Base-by-base conservation (phyloP, 75 land plant species). In the Cryptomeria japonica region DNA sequence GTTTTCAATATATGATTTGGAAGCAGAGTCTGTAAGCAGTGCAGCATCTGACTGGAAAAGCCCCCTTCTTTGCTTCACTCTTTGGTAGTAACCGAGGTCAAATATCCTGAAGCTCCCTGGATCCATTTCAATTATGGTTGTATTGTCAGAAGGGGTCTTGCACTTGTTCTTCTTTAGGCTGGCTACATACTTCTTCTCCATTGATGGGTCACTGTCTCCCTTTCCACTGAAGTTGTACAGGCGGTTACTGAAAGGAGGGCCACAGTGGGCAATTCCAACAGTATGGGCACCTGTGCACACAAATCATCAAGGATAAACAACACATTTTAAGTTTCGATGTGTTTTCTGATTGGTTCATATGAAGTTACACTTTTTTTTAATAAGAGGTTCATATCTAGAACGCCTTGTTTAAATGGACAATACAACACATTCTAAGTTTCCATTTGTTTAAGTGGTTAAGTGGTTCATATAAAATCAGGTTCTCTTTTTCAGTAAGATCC, bases 211-310 rank as follows among this genome's bases (percentile, higher is more conserved):
- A 16, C 86, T 55, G n/a, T 64, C 70, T 5, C 92, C 92, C 4
- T 51, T 91, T 22, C 92, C 92, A 0, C 3, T 37, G 61, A 91
- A 90, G 78, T 91, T 87, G 88, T 86, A 91, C 49, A 91, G 92
- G 13, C 92, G 36, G 83, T 76, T 47, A 3, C 76, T 87, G 36
- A 91, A 87, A 47, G 64, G 87, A 51, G 55, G 55, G 19, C 14
- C 5, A 55, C 89, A 89, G 55, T 89, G 89, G 18, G 82, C 14
- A 32, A 46, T 28, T n/a, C 89, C 89, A 16, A 87, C 47, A 1
- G 89, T 88, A 73, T 88, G 89, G 3, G 78, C 88, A 64, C 91
- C 89, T 90, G 16, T 51, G 86, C 32, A 80, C 15, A 51, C 1
- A 49, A 10, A 49, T 11, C n/a, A n/a, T n/a, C n/a, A n/a, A n/a